Base-by-base conservation (phyloP, 495 filamentous ascomycete genomes). In the Aspergillus saccharolyticus region DNA sequence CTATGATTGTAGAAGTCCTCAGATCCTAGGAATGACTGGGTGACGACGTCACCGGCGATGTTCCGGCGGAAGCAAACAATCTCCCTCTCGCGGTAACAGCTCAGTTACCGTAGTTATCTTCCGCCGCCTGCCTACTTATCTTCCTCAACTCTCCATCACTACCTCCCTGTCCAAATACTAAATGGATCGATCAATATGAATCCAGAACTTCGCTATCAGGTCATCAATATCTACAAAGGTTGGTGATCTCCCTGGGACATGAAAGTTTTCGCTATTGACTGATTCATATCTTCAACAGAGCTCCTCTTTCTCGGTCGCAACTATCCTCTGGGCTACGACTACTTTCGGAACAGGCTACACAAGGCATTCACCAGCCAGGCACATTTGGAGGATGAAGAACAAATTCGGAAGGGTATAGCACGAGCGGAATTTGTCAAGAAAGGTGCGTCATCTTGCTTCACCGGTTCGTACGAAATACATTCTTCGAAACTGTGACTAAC, bases 221-320 rank as follows among this genome's bases (percentile, higher is more conserved):
- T 97, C 30, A 89, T 96, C 52, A 80, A 80, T 18, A 83, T 97
- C 52, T 98, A 98, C 78, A 97, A 96, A 85, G 89, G 92, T 89
- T 70, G 15, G 69, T 61, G 33, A n/a, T 19, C 6, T 10, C 5
- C 43, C 43, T 51, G 30, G 8, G 19, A 25, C 42, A 21, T 54
- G 52, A 43, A 28, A 28, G 15, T 17, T 10, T 21, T 8, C 44
- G 44, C 18, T 47, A 22, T 21, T 50, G 24, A 50, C 42, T 22
- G 19, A 15, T 24, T 1, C 0, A 39, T 19, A n/a, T n/a, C n/a
- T n/a, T n/a, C 9, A 10, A 21, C 59, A 94, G 91, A 96, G 60
- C 83, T 97, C 19, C 80, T 98, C 4, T 82, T 87, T 68, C 74
- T 97, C 30, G 94, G 94, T 47, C 82, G 85, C 22, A 86, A 91